These are phyloP conservation scores for Monilinia polystroma DNA, from an alignment of 2,329 filamentous ascomycete genomes.

Conservation along the genomic window DNA sequence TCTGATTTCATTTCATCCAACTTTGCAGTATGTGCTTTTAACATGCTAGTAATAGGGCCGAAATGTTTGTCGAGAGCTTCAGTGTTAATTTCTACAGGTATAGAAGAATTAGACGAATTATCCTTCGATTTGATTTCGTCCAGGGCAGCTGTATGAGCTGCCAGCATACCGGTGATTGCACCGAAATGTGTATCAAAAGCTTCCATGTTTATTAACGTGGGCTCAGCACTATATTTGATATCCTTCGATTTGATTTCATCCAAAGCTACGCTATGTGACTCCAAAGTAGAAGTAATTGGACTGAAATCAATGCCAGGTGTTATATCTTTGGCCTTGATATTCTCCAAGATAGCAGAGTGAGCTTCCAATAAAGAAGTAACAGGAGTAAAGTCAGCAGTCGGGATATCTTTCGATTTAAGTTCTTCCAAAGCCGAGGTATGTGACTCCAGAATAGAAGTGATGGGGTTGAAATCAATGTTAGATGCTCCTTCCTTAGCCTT, in stretches of 20 bases:
- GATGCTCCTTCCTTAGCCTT: constrained; percentile 13
- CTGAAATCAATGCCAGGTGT: background rate
- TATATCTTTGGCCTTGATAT: constrained; percentile 25
- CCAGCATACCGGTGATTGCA: constrained; percentile 25
- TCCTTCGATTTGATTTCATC: constrained; percentile 24
- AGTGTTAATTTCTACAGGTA: background rate
- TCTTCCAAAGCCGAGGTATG: constrained; percentile 22
- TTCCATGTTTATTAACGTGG: background rate
- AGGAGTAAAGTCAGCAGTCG: background rate
- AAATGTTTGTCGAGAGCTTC: constrained; percentile 22
- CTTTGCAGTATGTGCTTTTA: constrained; percentile 25
- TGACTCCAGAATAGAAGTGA: constrained; percentile 29
- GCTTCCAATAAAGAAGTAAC: constrained; percentile 23
- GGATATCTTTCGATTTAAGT: constrained; percentile 23
- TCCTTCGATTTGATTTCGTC: constrained; percentile 28
- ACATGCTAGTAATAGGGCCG: constrained; percentile 19
- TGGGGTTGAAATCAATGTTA: constrained; percentile 27
- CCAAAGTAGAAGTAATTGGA: constrained; percentile 18
- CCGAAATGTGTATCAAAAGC: constrained; percentile 23
- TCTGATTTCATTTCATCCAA: constrained; percentile 30
- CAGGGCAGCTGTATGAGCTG: constrained; percentile 26
- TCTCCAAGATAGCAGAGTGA: constrained; percentile 25
- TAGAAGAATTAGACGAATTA: constrained; percentile 5
- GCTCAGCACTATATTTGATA: background rate
- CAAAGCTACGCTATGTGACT: constrained; percentile 18